Conservation (phyloP, 768 basidiomycete genomes). For the Sutorius australiensis region DNA sequence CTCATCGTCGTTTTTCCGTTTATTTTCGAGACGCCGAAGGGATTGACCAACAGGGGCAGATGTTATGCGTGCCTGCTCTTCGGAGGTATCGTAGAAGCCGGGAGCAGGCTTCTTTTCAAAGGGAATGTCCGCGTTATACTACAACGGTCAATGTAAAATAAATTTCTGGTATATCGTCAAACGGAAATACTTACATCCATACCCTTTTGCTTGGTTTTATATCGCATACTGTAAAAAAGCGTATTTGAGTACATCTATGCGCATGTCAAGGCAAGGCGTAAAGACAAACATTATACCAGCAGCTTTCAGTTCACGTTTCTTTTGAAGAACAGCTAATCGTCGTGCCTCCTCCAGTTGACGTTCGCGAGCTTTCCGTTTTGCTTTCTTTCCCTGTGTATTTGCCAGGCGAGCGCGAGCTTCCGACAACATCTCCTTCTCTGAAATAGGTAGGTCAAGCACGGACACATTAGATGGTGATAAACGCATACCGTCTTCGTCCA, state of each 20-base stretch:
- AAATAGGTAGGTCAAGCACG: slow-evolving; percentile 5
- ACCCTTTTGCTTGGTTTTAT: slow-evolving; percentile 92
- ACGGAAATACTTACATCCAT: slow-evolving; percentile 74
- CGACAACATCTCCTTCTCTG: slow-evolving; percentile 99
- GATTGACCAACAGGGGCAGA: slow-evolving; percentile 91
- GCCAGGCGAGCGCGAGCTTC: slow-evolving; percentile 97
- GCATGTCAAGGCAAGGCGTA: not conserved
- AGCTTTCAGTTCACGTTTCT: slow-evolving; percentile 96
- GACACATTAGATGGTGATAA: not conserved
- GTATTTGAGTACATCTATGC: slow-evolving; percentile 1
- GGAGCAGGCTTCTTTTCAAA: slow-evolving; percentile 96
- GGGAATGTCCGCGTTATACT: slow-evolving; percentile 98
- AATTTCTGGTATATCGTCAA: not conserved
- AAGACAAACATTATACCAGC: slow-evolving; percentile 88
- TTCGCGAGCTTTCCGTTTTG: slow-evolving; percentile 97
- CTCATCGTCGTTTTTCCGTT: slow-evolving; percentile 90
- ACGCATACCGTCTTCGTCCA: slow-evolving; percentile 93
- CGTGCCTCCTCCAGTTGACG: slow-evolving; percentile 96
- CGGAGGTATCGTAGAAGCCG: slow-evolving; percentile 95
- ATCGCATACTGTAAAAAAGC: slow-evolving; percentile 62
- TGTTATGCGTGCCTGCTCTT: slow-evolving; percentile 83
- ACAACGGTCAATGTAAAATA: slow-evolving; percentile 1
- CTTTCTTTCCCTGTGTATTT: slow-evolving; percentile 99
- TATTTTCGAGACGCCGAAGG: slow-evolving; percentile 89
- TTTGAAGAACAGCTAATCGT: slow-evolving; percentile 90